Base-by-base conservation (phyloP, 2,329 filamentous ascomycete species). In the Exophiala sp. region DNA sequence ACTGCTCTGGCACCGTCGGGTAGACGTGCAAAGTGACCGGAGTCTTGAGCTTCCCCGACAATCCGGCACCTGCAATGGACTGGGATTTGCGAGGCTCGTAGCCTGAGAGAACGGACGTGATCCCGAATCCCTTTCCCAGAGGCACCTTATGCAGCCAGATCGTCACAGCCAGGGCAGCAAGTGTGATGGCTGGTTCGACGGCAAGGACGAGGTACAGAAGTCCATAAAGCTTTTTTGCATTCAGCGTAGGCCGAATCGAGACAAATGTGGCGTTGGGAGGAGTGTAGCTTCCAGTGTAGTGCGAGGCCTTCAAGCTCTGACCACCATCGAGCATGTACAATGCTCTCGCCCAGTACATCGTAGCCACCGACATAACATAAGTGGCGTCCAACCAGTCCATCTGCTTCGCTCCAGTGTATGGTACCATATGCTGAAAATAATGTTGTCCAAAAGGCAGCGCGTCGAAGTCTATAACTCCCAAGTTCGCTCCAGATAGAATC, bases 151-250 rank as follows among this genome's bases (percentile, higher is more conserved):
- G 16, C 40, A 43, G 19, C 19, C 19, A 24, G 9, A 27, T 10
- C 9, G 11, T 29, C 19, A 43, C 40, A 24, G 22, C 40, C 10
- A 43, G 16, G 19, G 40, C 40, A 24, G 22, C 19, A n/a, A 43
- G 19, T n/a, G 40, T 43, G 8, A 43, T 24, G 18, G 16, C 11
- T n/a, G 40, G 40, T 27, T 43, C 21, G 19, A 43, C 10, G 22
- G 22, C 19, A n/a, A 43, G 40, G 18, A 43, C 40, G 11, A 43
- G 18, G 40, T 43, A 43, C 18, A 43, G 40, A n/a, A 24, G 11
- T 10, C 9, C 19, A 27, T 27, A 6, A 27, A 6, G 10, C 24
- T 10, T 27, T 24, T 24, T 18, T 24, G 40, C 19, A 24, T 24
- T 29, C 19, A 43, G 40, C 19, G 40, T 43, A 10, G 40, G 19